Conservation (phyloP, 2,329 filamentous ascomycete species). For the Fusarium hostae region DNA sequence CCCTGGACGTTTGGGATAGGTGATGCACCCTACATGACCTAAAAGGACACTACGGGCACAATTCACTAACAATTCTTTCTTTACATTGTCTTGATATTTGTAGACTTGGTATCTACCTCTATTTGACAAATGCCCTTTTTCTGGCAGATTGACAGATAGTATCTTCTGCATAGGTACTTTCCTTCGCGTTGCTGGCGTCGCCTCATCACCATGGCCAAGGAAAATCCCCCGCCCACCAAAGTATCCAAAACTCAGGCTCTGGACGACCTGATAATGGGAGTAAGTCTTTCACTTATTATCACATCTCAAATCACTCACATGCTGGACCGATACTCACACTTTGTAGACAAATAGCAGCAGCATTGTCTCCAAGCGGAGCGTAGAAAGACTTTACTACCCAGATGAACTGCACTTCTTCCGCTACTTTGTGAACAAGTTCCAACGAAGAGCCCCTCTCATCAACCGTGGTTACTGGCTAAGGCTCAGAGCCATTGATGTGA, state of each 20-base stretch:
- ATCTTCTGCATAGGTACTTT: background rate
- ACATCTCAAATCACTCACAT: background rate
- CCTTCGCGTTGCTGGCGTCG: background rate
- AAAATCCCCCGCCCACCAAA: conserved; percentile 15
- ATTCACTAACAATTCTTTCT: conserved; percentile 35
- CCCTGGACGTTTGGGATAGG: background rate
- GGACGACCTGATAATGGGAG: conserved; percentile 68
- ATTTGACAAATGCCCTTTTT: background rate
- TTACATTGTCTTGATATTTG: conserved; percentile 4
- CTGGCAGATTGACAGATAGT: too few relatives aligned
- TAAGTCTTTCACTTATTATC: conserved; percentile 49
- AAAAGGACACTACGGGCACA: conserved; percentile 15
- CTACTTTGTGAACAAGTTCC: conserved; percentile 86
- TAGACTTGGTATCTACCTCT: background rate
- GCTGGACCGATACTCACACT: conserved; percentile 2
- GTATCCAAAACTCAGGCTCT: conserved; percentile 44
- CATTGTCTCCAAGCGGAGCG: conserved; percentile 91
- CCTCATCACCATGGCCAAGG: conserved; percentile 27
- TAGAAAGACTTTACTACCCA: conserved; percentile 87
- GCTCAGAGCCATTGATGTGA: conserved; percentile 82
- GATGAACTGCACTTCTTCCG: conserved; percentile 85
- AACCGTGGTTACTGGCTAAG: conserved; percentile 91
- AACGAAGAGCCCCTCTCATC: conserved; percentile 85
- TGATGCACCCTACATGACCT: conserved; percentile 8
- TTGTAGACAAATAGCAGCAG: conserved; percentile 86